Base-by-base conservation (phyloP, 768 basidiomycete genomes). In the Suillus bovinus region DNA sequence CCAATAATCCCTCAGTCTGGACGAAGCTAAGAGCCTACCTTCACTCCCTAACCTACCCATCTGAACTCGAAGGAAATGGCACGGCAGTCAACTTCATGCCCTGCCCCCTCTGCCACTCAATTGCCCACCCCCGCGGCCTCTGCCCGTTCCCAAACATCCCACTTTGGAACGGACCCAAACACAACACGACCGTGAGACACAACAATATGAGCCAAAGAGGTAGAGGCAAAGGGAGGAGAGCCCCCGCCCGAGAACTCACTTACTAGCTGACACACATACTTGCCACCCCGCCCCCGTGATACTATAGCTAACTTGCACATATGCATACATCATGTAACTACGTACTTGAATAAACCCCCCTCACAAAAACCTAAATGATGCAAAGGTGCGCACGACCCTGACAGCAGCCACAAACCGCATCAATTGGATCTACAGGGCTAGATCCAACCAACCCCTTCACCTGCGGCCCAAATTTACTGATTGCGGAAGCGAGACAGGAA, bases 181-280 rank as follows among this genome's bases (percentile, higher is more conserved):
- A 46, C 1, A 46, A 6, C 3, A 0, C 11, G 3, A 22, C 0
- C n/a, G 0, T 1, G 1, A 57, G 14, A 4, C 22, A n/a, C 1
- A 0, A 2, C 1, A 42, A 42, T 9, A 0, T 4, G 0, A 17
- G 14, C n/a, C 20, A 9, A 20, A 20, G 20, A 3, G 41, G 41
- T 0, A 20, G 17, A 5, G 22, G 22, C 0, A 24, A 1, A 10
- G 41, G 41, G 3, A 42, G 46, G 11, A 41, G 16, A 1, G 16
- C 1, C 14, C 5, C 14, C 16, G 38, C 38, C 14, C n/a, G n/a
- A 0, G 38, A 38, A 38, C 38, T 6, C 3, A 16, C 38, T n/a
- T n/a, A n/a, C n/a, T n/a, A n/a, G n/a, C n/a, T n/a, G n/a, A n/a
- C n/a, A n/a, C n/a, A n/a, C n/a, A n/a, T n/a, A n/a, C n/a, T n/a